phyloP scores from a whole-genome alignment of 306 rosid species.

The Fragaria ananassa region DNA sequence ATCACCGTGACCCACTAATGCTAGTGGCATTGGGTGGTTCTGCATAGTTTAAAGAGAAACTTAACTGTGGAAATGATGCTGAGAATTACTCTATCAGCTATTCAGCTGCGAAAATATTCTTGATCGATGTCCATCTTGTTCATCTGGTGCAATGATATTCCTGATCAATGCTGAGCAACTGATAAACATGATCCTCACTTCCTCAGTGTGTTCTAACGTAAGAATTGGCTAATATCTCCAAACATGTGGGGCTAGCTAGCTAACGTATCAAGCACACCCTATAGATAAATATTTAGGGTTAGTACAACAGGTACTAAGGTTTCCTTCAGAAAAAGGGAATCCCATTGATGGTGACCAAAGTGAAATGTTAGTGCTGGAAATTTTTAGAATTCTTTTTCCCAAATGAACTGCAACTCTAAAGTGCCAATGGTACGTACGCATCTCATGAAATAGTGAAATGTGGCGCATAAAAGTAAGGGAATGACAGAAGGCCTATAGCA shows the following conservation, averaged over 20 bases:
- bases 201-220: background rate
- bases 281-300: background rate
- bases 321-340: background rate
- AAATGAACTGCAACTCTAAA: background rate
- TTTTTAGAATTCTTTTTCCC: background rate
- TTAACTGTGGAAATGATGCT: background rate
- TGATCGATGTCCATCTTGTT: background rate
- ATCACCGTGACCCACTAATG: background rate
- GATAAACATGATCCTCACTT: background rate
- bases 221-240: background rate
- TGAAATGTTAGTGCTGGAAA: background rate
- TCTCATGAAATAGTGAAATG: background rate
- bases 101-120: background rate
- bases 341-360: background rate
- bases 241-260: background rate
- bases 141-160: background rate
- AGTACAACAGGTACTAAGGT: background rate
- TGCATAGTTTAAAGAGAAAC: background rate
- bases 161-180: background rate
- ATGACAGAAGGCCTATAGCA: background rate
- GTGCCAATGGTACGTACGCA: background rate
- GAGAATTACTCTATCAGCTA: background rate
- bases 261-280: background rate
- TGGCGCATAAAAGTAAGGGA: background rate
- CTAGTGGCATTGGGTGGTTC: background rate